Conservation (phyloP, 306 rosid genomes). For the Citrullus amarus region DNA sequence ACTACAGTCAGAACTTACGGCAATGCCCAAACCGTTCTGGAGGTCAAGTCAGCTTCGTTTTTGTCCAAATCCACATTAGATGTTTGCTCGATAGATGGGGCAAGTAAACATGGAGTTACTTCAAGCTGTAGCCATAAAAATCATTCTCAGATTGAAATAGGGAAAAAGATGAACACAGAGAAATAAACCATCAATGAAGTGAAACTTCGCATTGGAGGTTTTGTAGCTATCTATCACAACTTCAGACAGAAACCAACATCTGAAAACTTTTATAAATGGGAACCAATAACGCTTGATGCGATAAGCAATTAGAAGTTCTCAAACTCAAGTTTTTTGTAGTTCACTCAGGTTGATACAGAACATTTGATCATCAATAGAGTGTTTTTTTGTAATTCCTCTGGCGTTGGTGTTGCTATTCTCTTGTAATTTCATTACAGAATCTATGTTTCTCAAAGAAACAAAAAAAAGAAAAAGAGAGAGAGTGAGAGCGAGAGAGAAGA, state of each 20-base stretch:
- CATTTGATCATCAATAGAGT: neutral
- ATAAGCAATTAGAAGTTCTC: neutral
- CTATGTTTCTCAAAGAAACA: too few relatives aligned
- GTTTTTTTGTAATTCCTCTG: neutral
- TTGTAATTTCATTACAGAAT: neutral
- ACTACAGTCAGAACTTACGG: conserved; percentile 52
- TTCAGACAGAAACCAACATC: neutral
- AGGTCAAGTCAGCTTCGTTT: conserved; percentile 33
- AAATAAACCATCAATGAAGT: neutral
- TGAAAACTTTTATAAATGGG: neutral
- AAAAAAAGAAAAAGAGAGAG: too few relatives aligned
- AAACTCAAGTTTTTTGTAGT: neutral
- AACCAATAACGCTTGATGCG: neutral
- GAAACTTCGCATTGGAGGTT: neutral
- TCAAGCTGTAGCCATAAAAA: conserved; percentile 58
- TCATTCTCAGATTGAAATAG: neutral
- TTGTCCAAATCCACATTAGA: conserved; percentile 16
- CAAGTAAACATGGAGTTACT: conserved; percentile 83
- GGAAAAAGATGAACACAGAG: neutral
- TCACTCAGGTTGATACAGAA: neutral
- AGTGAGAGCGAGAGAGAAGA: too few relatives aligned
- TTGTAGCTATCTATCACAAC: neutral
- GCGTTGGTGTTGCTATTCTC: too few relatives aligned
- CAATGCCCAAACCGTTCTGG: conserved; percentile 74
- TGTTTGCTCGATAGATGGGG: conserved; percentile 36